phyloP scores from a whole-genome alignment of 139 green algal genomes.

The Ettlia oleoabundans region DNA sequence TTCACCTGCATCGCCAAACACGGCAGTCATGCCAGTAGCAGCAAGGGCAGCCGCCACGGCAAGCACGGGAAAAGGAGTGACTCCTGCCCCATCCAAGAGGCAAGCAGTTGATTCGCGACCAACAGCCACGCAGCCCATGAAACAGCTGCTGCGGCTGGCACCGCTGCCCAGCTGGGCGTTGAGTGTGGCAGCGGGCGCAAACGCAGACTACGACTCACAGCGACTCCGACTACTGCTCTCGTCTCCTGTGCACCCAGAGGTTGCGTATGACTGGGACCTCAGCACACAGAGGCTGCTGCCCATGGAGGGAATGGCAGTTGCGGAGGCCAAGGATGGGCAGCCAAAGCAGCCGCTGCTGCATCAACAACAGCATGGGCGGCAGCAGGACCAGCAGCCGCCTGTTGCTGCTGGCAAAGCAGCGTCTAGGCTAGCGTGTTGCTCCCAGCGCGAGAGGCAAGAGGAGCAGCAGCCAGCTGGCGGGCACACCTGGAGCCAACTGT shows the following conservation, averaged over 20 bases:
- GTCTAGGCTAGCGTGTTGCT: neutral
- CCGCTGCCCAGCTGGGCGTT: conserved; percentile 57
- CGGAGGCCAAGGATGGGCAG: neutral
- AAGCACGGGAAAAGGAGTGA: neutral
- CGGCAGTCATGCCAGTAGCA: neutral
- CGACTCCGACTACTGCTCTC: conserved; percentile 50
- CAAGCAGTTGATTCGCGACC: too few relatives aligned
- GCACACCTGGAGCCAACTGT: neutral
- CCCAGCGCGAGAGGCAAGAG: too few relatives aligned
- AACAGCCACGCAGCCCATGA: too few relatives aligned
- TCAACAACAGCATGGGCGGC: neutral
- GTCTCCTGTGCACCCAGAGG: conserved; percentile 60
- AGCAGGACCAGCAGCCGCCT: neutral
- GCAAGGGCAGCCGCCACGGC: neutral
- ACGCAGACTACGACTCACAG: conserved; percentile 52
- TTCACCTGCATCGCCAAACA: neutral
- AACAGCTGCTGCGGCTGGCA: conserved; percentile 26
- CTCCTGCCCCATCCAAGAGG: too few relatives aligned
- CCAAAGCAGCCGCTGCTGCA: neutral
- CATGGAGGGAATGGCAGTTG: neutral
- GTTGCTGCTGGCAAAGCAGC: neutral
- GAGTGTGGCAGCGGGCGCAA: conserved; percentile 55
- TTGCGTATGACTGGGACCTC: conserved; percentile 49
- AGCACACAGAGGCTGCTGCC: neutral
- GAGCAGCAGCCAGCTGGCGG: neutral